A percentile compares a stretch with the other conserved stretches of the same genome.
Conservation (phyloP, 2,329 filamentous ascomycete genomes). For the Achaetomium macrosporum region DNA sequence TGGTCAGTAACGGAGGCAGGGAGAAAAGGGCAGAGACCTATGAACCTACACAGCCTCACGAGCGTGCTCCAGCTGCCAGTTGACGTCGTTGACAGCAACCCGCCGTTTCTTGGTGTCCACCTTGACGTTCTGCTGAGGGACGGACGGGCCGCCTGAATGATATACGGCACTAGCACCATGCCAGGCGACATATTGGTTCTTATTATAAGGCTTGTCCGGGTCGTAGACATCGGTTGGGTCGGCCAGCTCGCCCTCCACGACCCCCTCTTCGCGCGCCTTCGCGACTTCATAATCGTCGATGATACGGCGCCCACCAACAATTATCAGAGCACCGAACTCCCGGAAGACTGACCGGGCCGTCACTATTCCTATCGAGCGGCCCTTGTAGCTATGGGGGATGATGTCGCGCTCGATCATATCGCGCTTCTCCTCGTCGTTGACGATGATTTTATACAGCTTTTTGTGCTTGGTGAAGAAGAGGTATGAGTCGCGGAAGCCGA, state of each 20-base stretch:
- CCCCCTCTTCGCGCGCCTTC: slow-evolving; percentile 68
- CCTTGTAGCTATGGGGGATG: slow-evolving; percentile 98
- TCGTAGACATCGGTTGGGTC: slow-evolving; percentile 81
- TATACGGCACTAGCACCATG: slow-evolving; percentile 95
- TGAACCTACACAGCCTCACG: slow-evolving; percentile 72
- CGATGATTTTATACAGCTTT: slow-evolving; percentile 94
- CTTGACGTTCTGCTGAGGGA: slow-evolving; percentile 71
- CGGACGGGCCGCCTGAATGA: slow-evolving; percentile 71
- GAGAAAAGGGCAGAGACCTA: background rate
- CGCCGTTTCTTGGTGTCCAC: slow-evolving; percentile 70
- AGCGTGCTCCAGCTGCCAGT: slow-evolving; percentile 96
- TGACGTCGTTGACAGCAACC: slow-evolving; percentile 83
- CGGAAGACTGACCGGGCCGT: slow-evolving; percentile 94
- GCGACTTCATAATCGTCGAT: slow-evolving; percentile 84
- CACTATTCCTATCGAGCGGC: slow-evolving; percentile 91
- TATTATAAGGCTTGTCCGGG: slow-evolving; percentile 84
- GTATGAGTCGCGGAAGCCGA: slow-evolving; percentile 96
- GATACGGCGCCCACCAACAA: slow-evolving; percentile 83
- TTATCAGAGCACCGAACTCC: slow-evolving; percentile 90
- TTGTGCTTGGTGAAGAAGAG: slow-evolving; percentile 98
- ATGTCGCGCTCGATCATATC: slow-evolving; percentile 93
- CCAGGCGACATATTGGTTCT: slow-evolving; percentile 98
- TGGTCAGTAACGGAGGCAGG: slow-evolving; percentile 6
- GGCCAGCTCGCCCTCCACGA: slow-evolving; percentile 81
- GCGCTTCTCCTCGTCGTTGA: slow-evolving; percentile 93